Evolutionary conservation across 352 stramenopile species (phyloP).

Genomic region (Plasmopara viticola): DNA sequence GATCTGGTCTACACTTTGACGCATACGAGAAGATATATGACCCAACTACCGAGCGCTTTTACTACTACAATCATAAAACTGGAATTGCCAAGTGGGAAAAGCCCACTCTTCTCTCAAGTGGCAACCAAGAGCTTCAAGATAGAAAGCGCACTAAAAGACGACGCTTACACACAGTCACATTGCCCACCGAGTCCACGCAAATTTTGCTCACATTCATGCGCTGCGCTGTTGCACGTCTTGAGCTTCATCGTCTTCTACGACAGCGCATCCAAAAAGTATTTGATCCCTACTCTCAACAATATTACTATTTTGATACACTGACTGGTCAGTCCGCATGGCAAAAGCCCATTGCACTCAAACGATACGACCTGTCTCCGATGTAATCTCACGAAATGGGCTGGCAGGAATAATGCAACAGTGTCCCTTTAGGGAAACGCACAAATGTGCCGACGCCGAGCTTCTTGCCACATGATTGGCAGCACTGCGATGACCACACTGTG

Average conservation of each 20-base stretch:
- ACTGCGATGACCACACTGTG: slow-evolving; percentile 69
- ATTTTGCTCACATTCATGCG: slow-evolving; percentile 43
- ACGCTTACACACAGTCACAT: slow-evolving; percentile 40
- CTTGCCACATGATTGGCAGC: slow-evolving; percentile 62
- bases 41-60: slow-evolving; percentile 47
- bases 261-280: slow-evolving; percentile 65
- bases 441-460: slow-evolving; percentile 68
- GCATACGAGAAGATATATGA: slow-evolving; percentile 77
- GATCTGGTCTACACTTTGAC: slow-evolving; percentile 36
- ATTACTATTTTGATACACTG: slow-evolving; percentile 80
- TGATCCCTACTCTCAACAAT: slow-evolving; percentile 54
- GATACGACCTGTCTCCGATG: slow-evolving; percentile 32
- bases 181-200: slow-evolving; percentile 28
- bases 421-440: slow-evolving; percentile 49
- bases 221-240: slow-evolving; percentile 38
- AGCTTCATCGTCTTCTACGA: slow-evolving; percentile 36
- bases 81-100: slow-evolving; percentile 60
- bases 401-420: slow-evolving; percentile 72
- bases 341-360: slow-evolving; percentile 49
- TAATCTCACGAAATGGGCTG: slow-evolving; percentile 36
- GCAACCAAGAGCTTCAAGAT: slow-evolving; percentile 36
- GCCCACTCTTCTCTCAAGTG: slow-evolving; percentile 32
- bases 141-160: slow-evolving; percentile 33
- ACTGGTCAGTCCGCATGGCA: slow-evolving; percentile 72
- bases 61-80: slow-evolving; percentile 78